These are phyloP conservation scores for Malus hybrid DNA, from an alignment of 331 rosid species.

Conservation along the genomic window DNA sequence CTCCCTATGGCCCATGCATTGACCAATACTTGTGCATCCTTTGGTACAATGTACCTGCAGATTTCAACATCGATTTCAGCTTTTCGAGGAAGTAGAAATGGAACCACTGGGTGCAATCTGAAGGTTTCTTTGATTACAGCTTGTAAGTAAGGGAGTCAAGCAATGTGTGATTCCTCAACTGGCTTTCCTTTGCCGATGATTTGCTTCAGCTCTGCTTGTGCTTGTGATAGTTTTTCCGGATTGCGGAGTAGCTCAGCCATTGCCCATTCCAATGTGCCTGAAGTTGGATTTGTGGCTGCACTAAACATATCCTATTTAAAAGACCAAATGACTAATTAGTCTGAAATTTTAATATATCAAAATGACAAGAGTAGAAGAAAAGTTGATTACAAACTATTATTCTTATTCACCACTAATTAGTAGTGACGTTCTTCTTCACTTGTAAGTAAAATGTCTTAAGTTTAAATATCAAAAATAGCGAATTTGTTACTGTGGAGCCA, in stretches of 20 bases:
- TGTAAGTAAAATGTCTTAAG: accelerated
- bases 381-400: too few relatives aligned
- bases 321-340: background rate
- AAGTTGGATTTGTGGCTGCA: conserved; percentile 1
- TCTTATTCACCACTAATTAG: too few relatives aligned
- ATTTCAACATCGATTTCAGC: background rate
- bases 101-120: conserved; percentile 1
- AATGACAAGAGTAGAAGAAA: too few relatives aligned
- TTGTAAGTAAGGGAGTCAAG: conserved; percentile 11
- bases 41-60: conserved; percentile 6
- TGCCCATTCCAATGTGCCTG: conserved; percentile 12
- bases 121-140: conserved; percentile 13
- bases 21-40: background rate
- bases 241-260: conserved; percentile 21
- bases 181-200: background rate
- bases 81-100: background rate
- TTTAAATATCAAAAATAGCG: accelerated
- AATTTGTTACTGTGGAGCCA: too few relatives aligned
- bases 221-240: background rate
- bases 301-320: background rate
- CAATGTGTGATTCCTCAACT: conserved; percentile 2
- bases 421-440: too few relatives aligned
- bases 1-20: background rate
- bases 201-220: background rate
- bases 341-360: too few relatives aligned